Base-by-base conservation (phyloP, 257 asterid genomes). In the Solanum verrucosum region DNA sequence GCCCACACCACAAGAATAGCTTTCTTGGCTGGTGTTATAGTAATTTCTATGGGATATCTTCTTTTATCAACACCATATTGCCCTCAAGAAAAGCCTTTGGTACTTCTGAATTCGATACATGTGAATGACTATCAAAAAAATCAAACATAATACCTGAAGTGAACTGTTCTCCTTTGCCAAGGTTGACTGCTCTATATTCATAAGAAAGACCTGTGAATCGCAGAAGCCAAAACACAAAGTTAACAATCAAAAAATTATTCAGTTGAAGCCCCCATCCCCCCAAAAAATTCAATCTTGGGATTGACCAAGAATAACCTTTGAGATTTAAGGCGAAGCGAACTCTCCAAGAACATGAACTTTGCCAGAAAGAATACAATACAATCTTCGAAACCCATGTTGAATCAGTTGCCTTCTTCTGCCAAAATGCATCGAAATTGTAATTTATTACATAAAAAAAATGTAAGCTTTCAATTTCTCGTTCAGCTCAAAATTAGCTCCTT, bases 291-390 rank as follows among this genome's bases (percentile, higher is more conserved):
- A 21, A 49, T 87, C 15, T 20, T 21, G 16, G 85, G 37, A 79
- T 25, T 79, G 37, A 29, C 27, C 85, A 46, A 79, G 85, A 79
- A 44, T 27, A 46, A 93, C 98, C 98, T 92, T 95, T 95, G 77
- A 94, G 95, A 89, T 92, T 93, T 86, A 96, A 88, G 59, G 98
- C 98, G 88, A 95, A 95, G 70, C 97, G 95, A 72, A 95, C 93
- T 23, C 98, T 95, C 98, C 98, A 95, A 49, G 97, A 89, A 89
- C 98, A 94, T 2, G 98, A 95, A 87, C 98, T 95, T 90, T 95
- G 93, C 98, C 98, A 95, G 91, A 88, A 94, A 83, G 97, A 94
- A 94, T 95, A 95, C 85, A 95, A 90, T 27, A 92, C 88, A 29
- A 94, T 93, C 93, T 89, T 93, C 35, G 94, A 78, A 87, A 90